Conservation (phyloP, 257 asterid genomes). For the Parsonsia alboflavescens region DNA sequence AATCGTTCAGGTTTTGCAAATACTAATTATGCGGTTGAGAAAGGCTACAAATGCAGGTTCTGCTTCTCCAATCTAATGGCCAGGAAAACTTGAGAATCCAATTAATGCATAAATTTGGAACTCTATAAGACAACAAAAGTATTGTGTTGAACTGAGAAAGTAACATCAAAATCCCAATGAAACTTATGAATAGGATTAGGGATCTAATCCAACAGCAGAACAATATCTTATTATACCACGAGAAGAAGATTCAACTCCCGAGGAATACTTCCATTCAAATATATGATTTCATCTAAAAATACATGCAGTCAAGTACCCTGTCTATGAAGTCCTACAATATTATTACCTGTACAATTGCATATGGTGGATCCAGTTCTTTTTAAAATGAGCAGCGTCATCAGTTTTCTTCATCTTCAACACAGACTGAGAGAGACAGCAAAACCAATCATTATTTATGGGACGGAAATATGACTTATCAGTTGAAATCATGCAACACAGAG, state of each 20-base stretch:
- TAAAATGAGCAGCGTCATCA: slow-evolving; percentile 1
- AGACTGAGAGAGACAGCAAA: slow-evolving; percentile 9
- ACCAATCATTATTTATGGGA: neutral
- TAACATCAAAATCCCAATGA: neutral
- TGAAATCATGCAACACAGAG: neutral
- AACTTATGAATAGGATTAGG: neutral
- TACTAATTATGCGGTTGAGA: too few species aligned
- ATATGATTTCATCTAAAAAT: neutral
- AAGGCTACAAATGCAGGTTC: neutral
- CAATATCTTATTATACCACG: neutral
- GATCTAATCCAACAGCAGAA: neutral
- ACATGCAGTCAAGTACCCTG: neutral
- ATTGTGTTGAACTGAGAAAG: neutral
- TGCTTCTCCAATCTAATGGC: neutral
- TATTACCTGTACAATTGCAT: neutral
- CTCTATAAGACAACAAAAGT: neutral
- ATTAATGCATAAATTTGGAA: neutral
- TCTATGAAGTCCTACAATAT: neutral
- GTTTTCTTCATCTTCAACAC: slow-evolving; percentile 16
- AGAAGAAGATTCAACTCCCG: neutral
- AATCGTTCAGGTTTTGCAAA: too few species aligned
- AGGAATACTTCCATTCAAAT: neutral
- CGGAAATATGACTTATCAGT: neutral
- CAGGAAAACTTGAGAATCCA: neutral
- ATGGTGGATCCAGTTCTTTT: neutral